A percentile compares a stretch with the other conserved stretches of the same genome.
Conservation (phyloP, 2,329 filamentous ascomycete genomes). For the Fonsecaea pugnacius region DNA sequence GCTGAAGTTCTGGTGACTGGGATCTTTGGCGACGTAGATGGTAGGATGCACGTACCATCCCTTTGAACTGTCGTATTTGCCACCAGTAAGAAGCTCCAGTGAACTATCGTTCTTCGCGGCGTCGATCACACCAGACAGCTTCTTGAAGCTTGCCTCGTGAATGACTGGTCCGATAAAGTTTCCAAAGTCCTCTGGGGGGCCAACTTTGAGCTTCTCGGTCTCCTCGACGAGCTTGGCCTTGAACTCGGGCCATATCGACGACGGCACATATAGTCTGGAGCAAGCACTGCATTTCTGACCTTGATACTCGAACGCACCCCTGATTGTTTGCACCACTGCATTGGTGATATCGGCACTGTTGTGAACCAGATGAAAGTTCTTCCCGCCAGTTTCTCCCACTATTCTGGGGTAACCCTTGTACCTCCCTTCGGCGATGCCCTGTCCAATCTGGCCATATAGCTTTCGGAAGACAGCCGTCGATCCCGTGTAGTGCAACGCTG, state of each 20-base stretch:
- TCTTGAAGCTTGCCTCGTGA: slow-evolving; percentile 75
- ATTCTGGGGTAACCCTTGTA: slow-evolving; percentile 80
- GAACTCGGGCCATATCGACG: slow-evolving; percentile 72
- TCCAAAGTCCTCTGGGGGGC: slow-evolving; percentile 65
- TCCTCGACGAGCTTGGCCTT: slow-evolving; percentile 66
- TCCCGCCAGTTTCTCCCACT: slow-evolving; percentile 81
- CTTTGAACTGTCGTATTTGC: slow-evolving; percentile 71
- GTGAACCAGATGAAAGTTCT: slow-evolving; percentile 84
- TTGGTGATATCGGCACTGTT: slow-evolving; percentile 72
- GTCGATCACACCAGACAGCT: slow-evolving; percentile 73
- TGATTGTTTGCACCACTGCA: slow-evolving; percentile 74
- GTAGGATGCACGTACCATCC: slow-evolving; percentile 80
- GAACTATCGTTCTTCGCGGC: slow-evolving; percentile 70
- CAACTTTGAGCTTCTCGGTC: slow-evolving; percentile 68
- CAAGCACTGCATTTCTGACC: slow-evolving; percentile 84
- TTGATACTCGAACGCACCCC: slow-evolving; percentile 80
- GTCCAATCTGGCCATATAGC: slow-evolving; percentile 80
- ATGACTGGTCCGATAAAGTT: slow-evolving; percentile 84
- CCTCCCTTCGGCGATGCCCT: slow-evolving; percentile 74
- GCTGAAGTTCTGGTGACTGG: slow-evolving; percentile 69
- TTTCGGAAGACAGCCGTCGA: slow-evolving; percentile 83
- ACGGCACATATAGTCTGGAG: slow-evolving; percentile 73
- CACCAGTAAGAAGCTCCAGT: slow-evolving; percentile 70
- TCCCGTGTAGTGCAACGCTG: slow-evolving; percentile 84
- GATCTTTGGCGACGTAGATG: slow-evolving; percentile 71